A percentile compares a stretch with the other conserved stretches of the same genome.
Evolutionary conservation across 352 stramenopile species (phyloP).

Genomic region (Pseudoperonospora humuli): DNA sequence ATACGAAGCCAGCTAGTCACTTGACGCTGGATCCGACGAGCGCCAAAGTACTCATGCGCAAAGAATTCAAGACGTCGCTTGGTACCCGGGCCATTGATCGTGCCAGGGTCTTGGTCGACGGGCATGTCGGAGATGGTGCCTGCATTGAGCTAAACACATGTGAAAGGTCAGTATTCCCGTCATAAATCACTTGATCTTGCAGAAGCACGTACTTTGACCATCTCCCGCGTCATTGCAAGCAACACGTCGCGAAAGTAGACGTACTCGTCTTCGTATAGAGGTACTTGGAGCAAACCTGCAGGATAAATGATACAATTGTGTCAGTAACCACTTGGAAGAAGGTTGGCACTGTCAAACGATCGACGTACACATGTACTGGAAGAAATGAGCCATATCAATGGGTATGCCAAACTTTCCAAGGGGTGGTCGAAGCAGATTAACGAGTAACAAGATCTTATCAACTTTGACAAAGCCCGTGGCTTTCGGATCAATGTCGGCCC

Average conservation of each 20-base stretch:
- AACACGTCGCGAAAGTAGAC: no score
- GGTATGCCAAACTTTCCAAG: conserved; percentile 53
- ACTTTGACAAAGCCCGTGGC: conserved; percentile 80
- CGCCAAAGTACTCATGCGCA: conserved; percentile 62
- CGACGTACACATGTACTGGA: conserved; percentile 54
- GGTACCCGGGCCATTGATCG: neutral
- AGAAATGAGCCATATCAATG: conserved; percentile 37
- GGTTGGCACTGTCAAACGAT: no score
- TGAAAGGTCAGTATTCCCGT: no score
- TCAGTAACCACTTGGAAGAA: no score
- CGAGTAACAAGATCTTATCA: conserved; percentile 60
- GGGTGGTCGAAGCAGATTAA: conserved; percentile 67
- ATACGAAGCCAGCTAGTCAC: conserved; percentile 53
- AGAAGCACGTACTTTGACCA: conserved; percentile 61
- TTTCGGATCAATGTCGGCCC: conserved; percentile 83
- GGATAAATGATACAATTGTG: no score
- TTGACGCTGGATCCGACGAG: conserved; percentile 47
- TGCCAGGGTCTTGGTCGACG: conserved; percentile 24
- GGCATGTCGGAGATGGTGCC: conserved; percentile 40
- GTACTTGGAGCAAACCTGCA: no score
- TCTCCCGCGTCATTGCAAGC: conserved; percentile 73
- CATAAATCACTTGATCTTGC: no score
- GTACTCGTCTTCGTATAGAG: no score
- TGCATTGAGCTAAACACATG: conserved; percentile 21
- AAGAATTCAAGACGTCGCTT: conserved; percentile 49